phyloP scores from a whole-genome alignment of 1,139 yeast species.

The Hansenula lynferdii region DNA sequence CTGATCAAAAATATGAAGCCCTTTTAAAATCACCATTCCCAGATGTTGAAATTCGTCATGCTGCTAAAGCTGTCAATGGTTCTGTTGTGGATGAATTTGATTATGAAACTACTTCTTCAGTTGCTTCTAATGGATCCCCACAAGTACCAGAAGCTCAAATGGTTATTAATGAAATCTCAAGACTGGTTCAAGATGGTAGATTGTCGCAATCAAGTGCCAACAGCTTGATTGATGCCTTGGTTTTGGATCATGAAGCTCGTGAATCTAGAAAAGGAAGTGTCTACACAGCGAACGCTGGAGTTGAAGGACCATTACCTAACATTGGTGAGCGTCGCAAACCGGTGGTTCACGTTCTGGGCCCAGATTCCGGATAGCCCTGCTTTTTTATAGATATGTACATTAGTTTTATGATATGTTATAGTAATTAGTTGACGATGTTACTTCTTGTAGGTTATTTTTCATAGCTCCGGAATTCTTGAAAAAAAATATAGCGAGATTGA shows the following conservation, averaged over 20 bases:
- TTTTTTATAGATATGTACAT: not conserved
- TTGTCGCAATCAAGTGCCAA: not conserved
- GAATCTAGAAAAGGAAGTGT: not conserved
- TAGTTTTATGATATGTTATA: no score
- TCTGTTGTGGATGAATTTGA: constrained; percentile 48
- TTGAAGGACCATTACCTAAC: not conserved
- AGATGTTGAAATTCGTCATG: constrained; percentile 31
- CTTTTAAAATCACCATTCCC: constrained; percentile 25
- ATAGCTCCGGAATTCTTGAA: no score
- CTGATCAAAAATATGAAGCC: constrained; percentile 32
- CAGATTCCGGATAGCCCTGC: not conserved
- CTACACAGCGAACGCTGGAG: not conserved
- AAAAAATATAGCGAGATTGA: no score
- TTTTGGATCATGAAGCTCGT: not conserved
- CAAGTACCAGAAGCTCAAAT: constrained; percentile 34
- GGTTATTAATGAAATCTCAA: constrained; percentile 19
- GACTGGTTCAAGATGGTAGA: not conserved
- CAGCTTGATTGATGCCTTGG: not conserved
- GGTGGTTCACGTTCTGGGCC: not conserved
- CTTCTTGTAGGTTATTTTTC: no score
- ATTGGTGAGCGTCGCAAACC: not conserved
- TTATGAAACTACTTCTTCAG: constrained; percentile 21
- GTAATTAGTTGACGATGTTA: no score
- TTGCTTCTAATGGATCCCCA: no score
- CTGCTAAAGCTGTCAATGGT: constrained; percentile 39